Conservation (phyloP, 2,329 filamentous ascomycete genomes). For the Lithohypha guttulata region DNA sequence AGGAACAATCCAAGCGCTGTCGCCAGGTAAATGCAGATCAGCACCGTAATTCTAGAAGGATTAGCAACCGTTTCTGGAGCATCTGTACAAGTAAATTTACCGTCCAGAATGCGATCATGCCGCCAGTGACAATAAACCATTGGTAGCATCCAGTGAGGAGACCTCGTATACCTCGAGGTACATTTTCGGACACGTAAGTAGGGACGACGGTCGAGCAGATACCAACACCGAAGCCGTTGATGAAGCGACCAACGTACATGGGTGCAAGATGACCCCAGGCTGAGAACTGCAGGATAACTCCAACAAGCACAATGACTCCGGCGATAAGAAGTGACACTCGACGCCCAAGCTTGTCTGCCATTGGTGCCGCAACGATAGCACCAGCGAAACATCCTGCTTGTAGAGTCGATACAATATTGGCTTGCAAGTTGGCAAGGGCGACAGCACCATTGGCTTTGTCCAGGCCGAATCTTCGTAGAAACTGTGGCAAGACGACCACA, state of each 20-base stretch:
- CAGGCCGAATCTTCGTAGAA: slow-evolving; percentile 37
- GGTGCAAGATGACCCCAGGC: slow-evolving; percentile 49
- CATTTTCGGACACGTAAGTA: slow-evolving; percentile 51
- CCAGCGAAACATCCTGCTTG: slow-evolving; percentile 59
- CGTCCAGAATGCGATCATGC: slow-evolving; percentile 34
- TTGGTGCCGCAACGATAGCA: slow-evolving; percentile 40
- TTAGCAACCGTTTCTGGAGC: too few relatives aligned
- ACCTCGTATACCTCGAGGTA: slow-evolving; percentile 49
- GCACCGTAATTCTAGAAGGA: slow-evolving; percentile 49
- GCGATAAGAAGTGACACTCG: slow-evolving; percentile 45
- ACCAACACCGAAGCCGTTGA: slow-evolving; percentile 43
- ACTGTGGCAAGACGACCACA: slow-evolving; percentile 50
- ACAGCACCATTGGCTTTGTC: slow-evolving; percentile 23
- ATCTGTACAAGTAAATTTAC: too few relatives aligned
- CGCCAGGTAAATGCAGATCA: slow-evolving; percentile 36
- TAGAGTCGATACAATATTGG: slow-evolving; percentile 61
- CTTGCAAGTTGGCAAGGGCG: slow-evolving; percentile 45
- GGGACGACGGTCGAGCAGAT: slow-evolving; percentile 48
- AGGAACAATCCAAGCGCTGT: slow-evolving; percentile 49
- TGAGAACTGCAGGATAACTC: slow-evolving; percentile 53
- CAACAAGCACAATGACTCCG: slow-evolving; percentile 48
- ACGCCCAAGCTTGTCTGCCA: slow-evolving; percentile 42
- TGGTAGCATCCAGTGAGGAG: slow-evolving; percentile 52
- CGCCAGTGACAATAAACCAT: slow-evolving; percentile 41
- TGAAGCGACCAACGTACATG: slow-evolving; percentile 56